Base-by-base conservation (phyloP, 352 stramenopile genomes). In the Phytophthora crassamura region DNA sequence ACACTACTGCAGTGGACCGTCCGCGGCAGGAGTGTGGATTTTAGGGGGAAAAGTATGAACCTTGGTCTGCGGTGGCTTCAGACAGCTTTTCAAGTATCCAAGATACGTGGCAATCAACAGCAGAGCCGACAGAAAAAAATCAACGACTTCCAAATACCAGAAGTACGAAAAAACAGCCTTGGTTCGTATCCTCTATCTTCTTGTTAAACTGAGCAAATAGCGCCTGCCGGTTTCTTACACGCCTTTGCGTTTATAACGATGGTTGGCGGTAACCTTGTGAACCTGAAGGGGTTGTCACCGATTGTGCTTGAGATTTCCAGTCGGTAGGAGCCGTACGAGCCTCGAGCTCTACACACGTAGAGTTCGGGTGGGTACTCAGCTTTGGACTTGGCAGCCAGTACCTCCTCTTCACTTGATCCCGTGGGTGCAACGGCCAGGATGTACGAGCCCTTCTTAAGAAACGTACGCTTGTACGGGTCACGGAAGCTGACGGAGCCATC, bases 401-500 rank as follows among this genome's bases (percentile, higher is more conserved):
- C 76, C 10, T 74, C 67, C 4, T 36, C 46, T 33, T 48, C 18
- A 35, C 33, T 55, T 49, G 69, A 40, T 52, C 60, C 7, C 20
- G 81, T 74, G 1, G 80, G 45, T 3, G 57, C 67, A 56, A 89
- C 47, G 0, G 69, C 66, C 1, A 89, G 20, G 16, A 78, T 34
- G 59, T 88, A 89, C 4, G 53, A 61, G 0, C 77, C 78, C 28
- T 73, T 66, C 61, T 82, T 80, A 32, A 89, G 60, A 11, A 69
- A 78, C 8, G 74, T 81, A 18, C 36, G 51, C 15, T 77, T 67
- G 59, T 72, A 86, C 40, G 78, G 74, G 32, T 88, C 78, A 9
- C 74, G 65, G n/a, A 57, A 72, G 45, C 76, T 88, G 12, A 84
- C 39, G 0, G 80, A 89, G 14, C 76, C 77, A 33, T 82, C 74